Evolutionary conservation across 1,284 basidiomycete genomes (phyloP).

Genomic region (Cerioporus squamosus): DNA sequence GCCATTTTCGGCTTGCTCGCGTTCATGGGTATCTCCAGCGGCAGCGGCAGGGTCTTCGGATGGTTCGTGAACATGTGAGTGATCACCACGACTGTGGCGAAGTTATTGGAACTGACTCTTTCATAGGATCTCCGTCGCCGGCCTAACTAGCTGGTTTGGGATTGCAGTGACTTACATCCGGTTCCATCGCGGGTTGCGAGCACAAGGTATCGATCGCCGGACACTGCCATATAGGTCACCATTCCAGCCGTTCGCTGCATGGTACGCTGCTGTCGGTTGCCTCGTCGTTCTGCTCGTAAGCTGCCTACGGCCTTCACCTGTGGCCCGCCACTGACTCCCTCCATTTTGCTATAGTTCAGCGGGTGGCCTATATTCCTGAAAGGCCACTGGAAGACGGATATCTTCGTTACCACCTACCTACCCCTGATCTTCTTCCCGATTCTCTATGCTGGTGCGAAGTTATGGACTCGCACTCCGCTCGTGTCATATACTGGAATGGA

Average conservation of each 20-base stretch:
- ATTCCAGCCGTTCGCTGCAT: slow-evolving; percentile 76
- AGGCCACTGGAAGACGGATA: slow-evolving; percentile 59
- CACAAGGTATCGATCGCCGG: slow-evolving; percentile 71
- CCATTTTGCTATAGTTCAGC: slow-evolving; percentile 54
- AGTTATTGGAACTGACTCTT: background rate
- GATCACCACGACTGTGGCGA: background rate
- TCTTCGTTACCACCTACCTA: slow-evolving; percentile 81
- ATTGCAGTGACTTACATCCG: slow-evolving; percentile 82
- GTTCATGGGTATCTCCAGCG: slow-evolving; percentile 65
- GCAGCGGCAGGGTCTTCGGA: slow-evolving; percentile 70
- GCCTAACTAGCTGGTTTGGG: slow-evolving; percentile 84
- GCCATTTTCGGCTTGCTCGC: slow-evolving; percentile 74
- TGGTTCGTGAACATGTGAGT: slow-evolving; percentile 66
- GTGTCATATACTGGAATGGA: slow-evolving; percentile 73
- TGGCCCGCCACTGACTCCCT: background rate
- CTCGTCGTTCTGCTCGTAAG: slow-evolving; percentile 72
- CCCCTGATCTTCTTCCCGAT: slow-evolving; percentile 77
- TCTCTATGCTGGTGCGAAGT: slow-evolving; percentile 63
- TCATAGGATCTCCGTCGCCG: slow-evolving; percentile 55
- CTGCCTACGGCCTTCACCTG: slow-evolving; percentile 14
- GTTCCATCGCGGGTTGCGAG: slow-evolving; percentile 78
- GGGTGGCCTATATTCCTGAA: slow-evolving; percentile 80
- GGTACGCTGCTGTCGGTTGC: slow-evolving; percentile 60
- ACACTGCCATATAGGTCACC: slow-evolving; percentile 67
- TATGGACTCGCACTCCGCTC: slow-evolving; percentile 53